Percentiles rank a stretch among this genome's conserved stretches.
Conservation (phyloP, 176 grass and related monocot genomes). For the Avena sativa region DNA sequence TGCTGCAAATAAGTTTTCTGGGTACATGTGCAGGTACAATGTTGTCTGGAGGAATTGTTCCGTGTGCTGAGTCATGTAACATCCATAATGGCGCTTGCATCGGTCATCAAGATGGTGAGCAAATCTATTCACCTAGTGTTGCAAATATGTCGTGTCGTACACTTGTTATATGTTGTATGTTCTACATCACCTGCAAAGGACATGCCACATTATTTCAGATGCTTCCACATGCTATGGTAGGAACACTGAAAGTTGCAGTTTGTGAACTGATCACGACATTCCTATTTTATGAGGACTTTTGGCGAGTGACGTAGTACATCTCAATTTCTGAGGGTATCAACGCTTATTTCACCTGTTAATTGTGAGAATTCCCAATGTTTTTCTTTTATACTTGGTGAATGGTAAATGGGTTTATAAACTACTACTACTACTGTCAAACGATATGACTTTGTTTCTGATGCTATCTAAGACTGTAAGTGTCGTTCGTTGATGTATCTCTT, state of each 20-base stretch:
- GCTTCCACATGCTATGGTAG: neutral
- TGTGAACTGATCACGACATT: neutral
- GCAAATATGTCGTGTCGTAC: neutral
- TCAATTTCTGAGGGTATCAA: neutral
- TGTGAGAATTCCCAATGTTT: neutral
- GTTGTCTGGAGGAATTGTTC: constrained; percentile 77
- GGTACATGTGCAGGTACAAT: constrained; percentile 63
- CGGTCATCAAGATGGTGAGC: constrained; percentile 91
- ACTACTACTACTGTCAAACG: neutral
- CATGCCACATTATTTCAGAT: neutral
- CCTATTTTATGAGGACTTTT: neutral
- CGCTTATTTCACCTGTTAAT: neutral
- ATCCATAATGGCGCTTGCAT: constrained; percentile 82
- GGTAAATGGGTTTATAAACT: constrained; percentile 1
- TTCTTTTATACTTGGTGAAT: neutral
- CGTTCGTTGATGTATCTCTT: neutral
- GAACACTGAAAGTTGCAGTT: neutral
- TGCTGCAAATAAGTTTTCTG: neutral
- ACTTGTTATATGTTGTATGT: neutral
- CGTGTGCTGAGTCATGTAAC: constrained; percentile 62
- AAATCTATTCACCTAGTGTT: neutral
- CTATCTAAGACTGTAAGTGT: neutral
- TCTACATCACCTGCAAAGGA: neutral
- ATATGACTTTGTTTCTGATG: neutral
- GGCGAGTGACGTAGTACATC: neutral